These are phyloP conservation scores for Termitomyces sp. DNA, from an alignment of 768 basidiomycete species.

Conservation along the genomic window DNA sequence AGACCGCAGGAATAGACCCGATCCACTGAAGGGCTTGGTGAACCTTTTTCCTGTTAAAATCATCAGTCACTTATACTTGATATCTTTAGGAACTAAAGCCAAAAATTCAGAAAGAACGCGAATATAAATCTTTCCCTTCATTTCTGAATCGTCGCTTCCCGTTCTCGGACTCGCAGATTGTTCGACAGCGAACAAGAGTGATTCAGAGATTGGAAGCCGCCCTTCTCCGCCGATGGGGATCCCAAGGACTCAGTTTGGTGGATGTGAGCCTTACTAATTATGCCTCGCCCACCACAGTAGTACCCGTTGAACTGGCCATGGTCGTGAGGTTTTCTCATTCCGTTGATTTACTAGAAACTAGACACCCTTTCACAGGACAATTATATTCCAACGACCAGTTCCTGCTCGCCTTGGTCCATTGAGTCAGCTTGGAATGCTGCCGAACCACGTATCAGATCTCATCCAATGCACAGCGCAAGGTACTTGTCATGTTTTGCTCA, in stretches of 20 bases:
- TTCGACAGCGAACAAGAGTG: neutral
- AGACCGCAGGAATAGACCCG: too few species aligned
- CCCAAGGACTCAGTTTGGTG: neutral
- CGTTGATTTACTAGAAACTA: neutral
- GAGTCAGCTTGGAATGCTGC: neutral
- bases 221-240: neutral
- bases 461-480: neutral
- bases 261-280: slow-evolving; percentile 11
- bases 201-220: neutral
- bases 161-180: neutral
- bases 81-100: neutral
- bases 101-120: neutral
- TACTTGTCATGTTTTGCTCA: neutral
- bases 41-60: neutral
- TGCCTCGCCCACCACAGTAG: neutral
- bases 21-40: neutral
- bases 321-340: slow-evolving; percentile 4
- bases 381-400: neutral
- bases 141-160: too few species aligned
- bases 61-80: neutral
- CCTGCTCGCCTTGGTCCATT: neutral
- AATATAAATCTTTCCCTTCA: neutral
- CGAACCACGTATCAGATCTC: neutral
- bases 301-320: slow-evolving; percentile 12
- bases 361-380: neutral